A percentile compares a stretch with the other conserved stretches of the same genome.
phyloP scores from a whole-genome alignment of 257 asterid genomes.

The Fraxinus pennsylvanica region DNA sequence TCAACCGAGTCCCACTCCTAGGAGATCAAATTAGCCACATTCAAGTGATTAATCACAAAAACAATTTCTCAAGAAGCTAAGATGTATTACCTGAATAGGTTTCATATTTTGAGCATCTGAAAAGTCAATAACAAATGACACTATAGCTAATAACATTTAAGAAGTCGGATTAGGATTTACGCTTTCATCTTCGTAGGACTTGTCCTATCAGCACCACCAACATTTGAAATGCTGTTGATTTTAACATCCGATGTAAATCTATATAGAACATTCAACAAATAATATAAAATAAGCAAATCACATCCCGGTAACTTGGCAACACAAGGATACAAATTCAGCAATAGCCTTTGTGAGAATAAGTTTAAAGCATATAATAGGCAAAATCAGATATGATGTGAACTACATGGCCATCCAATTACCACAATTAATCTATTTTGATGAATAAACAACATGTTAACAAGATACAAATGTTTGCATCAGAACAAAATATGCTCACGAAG shows the following conservation, averaged over 20 bases:
- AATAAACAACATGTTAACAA: constrained; percentile 4
- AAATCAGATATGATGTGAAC: not conserved
- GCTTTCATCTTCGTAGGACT: constrained; percentile 96
- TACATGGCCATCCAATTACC: constrained; percentile 4
- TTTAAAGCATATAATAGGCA: not conserved
- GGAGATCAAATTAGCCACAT: constrained; percentile 27
- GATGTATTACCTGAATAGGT: constrained; percentile 68
- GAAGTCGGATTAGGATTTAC: constrained; percentile 49
- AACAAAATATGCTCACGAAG: not conserved
- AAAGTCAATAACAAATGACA: constrained; percentile 51
- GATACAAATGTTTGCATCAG: not conserved
- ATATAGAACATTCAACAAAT: constrained; percentile 20
- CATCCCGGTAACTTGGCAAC: not conserved
- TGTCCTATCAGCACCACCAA: constrained; percentile 91
- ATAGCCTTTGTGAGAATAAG: not conserved
- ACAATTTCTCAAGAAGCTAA: constrained; percentile 12
- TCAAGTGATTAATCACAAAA: constrained; percentile 1
- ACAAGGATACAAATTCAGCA: not conserved
- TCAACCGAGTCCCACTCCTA: constrained; percentile 96
- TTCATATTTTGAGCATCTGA: constrained; percentile 92
- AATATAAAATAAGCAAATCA: constrained; percentile 7
- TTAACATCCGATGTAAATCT: constrained; percentile 96
- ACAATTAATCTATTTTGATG: not conserved
- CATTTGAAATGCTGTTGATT: constrained; percentile 82
- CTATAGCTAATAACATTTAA: constrained; percentile 15